Conservation (phyloP, 331 rosid species). For the Phaseolus coccineus region DNA sequence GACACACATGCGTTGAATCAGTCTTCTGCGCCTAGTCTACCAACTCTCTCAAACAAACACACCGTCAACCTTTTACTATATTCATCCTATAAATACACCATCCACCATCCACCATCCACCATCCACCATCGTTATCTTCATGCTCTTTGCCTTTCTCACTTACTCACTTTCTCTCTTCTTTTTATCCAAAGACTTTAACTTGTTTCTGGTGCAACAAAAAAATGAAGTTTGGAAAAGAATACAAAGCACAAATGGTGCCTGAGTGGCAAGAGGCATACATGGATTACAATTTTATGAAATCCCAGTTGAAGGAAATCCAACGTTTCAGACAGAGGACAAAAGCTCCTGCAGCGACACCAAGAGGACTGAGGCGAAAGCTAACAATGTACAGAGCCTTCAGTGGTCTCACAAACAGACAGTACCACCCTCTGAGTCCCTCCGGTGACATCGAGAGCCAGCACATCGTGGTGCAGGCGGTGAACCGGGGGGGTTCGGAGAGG, state of each 20-base stretch:
- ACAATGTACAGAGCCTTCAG: constrained; percentile 72
- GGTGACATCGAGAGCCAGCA: constrained; percentile 63
- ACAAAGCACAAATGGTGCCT: constrained; percentile 68
- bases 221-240: constrained; percentile 83
- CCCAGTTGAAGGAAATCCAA: constrained; percentile 60
- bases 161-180: no score
- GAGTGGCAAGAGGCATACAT: constrained; percentile 81
- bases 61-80: not conserved
- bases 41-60: not conserved
- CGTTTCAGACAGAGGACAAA: constrained; percentile 33
- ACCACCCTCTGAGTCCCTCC: constrained; percentile 20
- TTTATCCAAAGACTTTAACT: no score
- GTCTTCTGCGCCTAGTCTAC: not conserved
- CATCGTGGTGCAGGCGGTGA: constrained; percentile 48
- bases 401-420: constrained; percentile 56
- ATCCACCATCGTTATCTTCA: not conserved
- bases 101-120: not conserved
- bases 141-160: not conserved
- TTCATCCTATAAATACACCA: not conserved
- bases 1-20: not conserved
- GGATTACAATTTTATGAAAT: constrained; percentile 58
- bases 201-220: not conserved
- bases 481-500: not conserved
- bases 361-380: constrained; percentile 50
- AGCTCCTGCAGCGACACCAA: constrained; percentile 7